Evolutionary conservation across 495 filamentous ascomycete species (phyloP), one percentile per base, ranked within the genome.

Genomic region (Rhizodiscina lignyota): DNA sequence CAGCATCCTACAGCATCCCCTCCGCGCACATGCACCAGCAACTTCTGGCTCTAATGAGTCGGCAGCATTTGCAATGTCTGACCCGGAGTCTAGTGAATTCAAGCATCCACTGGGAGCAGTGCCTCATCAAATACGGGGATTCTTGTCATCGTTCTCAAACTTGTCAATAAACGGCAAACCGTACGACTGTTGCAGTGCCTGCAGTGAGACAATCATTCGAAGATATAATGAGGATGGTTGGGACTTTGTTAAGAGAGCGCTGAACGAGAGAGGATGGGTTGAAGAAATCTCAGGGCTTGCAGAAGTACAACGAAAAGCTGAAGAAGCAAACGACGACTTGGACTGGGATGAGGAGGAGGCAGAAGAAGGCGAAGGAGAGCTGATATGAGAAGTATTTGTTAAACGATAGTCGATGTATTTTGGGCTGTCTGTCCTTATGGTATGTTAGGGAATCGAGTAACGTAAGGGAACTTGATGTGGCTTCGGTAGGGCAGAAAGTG

Each of bases 101-200:
- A 28, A 74, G 32, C 74, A 93, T 51, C 79, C 89, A 2, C 70
- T 97, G 12, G 89, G 89, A 5, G 64, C 83, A 39, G 70, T 97
- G 1, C 89, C 89, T 13, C 89, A 97, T 50, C 82, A 87, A 44
- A 83, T 97, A 30, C 77, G 89, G 38, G 89, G 89, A 12, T 96
- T 85, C 52, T 66, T 96, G n/a, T 68, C 73, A 32, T 80, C 57
- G 6, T 96, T 86, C 54, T 71, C 81, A 50, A 94, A 86, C 48
- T 67, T 94, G 42, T 56, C 76, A 21, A 74, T 96, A 32, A 73
- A 70, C 39, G 87, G 89, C 5, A 64, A 65, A 42, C 83, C 77
- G 35, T 97, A 93, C 50, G 72, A 84, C 37, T 85, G 75, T 56
- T 97, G 89, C 52, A 89, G 83, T 39, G 89, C 86, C 15, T 97